Percentiles rank a stretch among this genome's conserved stretches.
phyloP scores from a whole-genome alignment of 805 yeast genomes.

The Zygoascus ofunaensis region DNA sequence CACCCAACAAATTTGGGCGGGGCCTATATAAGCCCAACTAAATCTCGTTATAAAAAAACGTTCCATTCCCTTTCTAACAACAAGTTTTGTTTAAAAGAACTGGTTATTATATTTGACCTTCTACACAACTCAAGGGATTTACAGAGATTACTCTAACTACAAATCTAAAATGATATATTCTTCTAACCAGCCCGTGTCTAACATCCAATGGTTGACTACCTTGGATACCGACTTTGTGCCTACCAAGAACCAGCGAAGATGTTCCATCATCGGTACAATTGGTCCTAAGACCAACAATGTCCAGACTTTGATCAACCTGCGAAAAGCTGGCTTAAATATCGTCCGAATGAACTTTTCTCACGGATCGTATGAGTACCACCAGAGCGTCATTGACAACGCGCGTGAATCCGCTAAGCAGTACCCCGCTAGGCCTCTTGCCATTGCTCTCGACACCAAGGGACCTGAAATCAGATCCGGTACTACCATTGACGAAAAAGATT shows the following conservation, averaged over 20 bases:
- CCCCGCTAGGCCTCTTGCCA: conserved; percentile 95
- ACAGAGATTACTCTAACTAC: not conserved
- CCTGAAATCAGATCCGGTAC: conserved; percentile 99
- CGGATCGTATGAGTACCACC: conserved; percentile 97
- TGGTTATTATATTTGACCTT: too few relatives aligned
- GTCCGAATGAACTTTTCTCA: conserved; percentile 99
- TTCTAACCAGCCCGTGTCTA: conserved; percentile 25
- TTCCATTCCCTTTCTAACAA: too few relatives aligned
- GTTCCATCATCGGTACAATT: conserved; percentile 96
- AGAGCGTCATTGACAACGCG: conserved; percentile 91
- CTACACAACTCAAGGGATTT: not conserved
- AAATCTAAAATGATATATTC: conserved; percentile 20
- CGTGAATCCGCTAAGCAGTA: conserved; percentile 84
- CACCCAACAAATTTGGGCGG: not conserved
- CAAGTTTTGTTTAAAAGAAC: too few relatives aligned
- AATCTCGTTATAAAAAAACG: too few relatives aligned
- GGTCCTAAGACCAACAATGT: conserved; percentile 96
- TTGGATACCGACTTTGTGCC: conserved; percentile 69
- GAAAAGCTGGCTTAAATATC: conserved; percentile 96
- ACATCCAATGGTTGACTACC: conserved; percentile 72
- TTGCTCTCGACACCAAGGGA: conserved; percentile 98
- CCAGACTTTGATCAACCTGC: conserved; percentile 72
- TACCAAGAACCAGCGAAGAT: conserved; percentile 70
- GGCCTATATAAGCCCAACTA: not conserved
- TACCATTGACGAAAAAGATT: conserved; percentile 71